Evolutionary conservation across 148 eudicot genomes (phyloP).

Genomic region (Selenicereus undatus): DNA sequence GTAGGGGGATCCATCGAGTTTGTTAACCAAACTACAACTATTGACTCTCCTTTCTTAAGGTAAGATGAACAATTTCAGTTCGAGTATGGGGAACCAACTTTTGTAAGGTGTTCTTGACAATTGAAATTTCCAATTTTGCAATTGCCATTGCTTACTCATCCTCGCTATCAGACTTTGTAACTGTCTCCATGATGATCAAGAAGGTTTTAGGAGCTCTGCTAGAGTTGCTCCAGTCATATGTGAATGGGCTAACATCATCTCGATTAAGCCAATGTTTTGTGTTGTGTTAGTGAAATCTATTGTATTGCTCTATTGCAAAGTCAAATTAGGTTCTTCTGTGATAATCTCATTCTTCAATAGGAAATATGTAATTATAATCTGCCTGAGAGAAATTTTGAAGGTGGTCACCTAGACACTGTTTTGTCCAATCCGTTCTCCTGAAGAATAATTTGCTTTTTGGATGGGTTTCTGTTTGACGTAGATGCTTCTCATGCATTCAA

Average conservation of each 20-base stretch:
- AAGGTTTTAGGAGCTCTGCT: background rate
- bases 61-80: conserved; percentile 22
- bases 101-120: background rate
- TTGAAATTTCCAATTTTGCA: background rate
- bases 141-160: background rate
- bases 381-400: no score
- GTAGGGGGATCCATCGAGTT: conserved; percentile 93
- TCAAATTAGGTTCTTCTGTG: background rate
- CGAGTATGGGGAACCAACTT: background rate
- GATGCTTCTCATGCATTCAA: no score
- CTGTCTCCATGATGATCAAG: background rate
- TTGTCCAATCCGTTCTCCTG: no score
- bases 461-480: no score
- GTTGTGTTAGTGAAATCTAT: background rate
- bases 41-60: conserved; percentile 96
- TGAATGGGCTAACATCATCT: background rate
- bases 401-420: no score
- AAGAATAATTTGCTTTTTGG: no score
- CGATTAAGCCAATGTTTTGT: background rate
- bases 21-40: conserved; percentile 70
- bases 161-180: background rate
- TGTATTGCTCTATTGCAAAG: background rate
- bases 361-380: no score
- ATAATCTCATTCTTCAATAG: background rate
- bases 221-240: background rate